These are phyloP conservation scores for Sphaerulina vaccinii DNA, from an alignment of 2,329 filamentous ascomycete genomes.

Conservation along the genomic window DNA sequence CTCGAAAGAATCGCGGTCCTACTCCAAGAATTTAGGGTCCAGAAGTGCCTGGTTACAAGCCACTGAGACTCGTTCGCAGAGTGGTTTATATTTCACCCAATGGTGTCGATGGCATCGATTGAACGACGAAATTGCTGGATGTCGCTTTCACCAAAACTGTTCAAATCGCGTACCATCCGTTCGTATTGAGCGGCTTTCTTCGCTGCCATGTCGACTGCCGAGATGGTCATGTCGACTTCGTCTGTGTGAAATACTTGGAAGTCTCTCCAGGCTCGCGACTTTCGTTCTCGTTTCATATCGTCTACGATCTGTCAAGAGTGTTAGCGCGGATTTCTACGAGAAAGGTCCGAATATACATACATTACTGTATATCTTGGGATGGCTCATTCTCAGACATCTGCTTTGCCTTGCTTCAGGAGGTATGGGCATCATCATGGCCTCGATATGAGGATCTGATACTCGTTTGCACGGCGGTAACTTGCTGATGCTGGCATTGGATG, in stretches of 20 bases:
- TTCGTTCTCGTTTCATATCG: constrained; percentile 34
- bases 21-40: background rate
- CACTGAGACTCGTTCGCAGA: background rate
- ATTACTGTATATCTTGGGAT: constrained; percentile 35
- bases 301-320: no score
- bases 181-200: constrained; percentile 31
- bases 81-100: constrained; percentile 20
- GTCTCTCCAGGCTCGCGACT: constrained; percentile 36
- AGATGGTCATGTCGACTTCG: constrained; percentile 34
- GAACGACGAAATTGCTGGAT: constrained; percentile 12
- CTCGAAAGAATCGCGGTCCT: background rate
- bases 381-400: constrained; percentile 35
- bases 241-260: constrained; percentile 37
- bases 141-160: constrained; percentile 26
- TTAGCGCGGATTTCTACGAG: no score
- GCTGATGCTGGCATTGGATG: constrained; percentile 34
- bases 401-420: constrained; percentile 29
- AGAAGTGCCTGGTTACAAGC: background rate
- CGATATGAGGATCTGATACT: constrained; percentile 32
- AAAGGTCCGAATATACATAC: no score
- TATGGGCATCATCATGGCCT: constrained; percentile 38
- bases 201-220: constrained; percentile 31
- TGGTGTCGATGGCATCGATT: constrained; percentile 28
- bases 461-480: constrained; percentile 35
- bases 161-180: constrained; percentile 28